phyloP scores from a whole-genome alignment of 805 yeast species.

The Candida berthetii region DNA sequence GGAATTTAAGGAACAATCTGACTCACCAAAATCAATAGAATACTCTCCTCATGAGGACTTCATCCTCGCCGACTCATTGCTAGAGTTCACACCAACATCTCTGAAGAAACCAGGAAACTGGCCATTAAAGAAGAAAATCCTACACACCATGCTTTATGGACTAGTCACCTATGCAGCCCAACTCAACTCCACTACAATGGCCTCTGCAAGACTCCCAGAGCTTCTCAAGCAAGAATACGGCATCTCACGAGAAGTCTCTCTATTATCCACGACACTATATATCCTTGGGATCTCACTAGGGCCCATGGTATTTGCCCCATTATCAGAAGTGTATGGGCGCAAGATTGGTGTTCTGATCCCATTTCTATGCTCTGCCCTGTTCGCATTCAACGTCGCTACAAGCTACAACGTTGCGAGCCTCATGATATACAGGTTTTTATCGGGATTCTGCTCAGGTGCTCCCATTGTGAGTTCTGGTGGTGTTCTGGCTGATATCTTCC shows the following conservation, averaged over 20 bases:
- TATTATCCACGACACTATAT: constrained; percentile 50
- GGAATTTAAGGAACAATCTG: no score
- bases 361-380: constrained; percentile 28
- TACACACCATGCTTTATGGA: constrained; percentile 33
- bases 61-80: no score
- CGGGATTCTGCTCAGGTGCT: constrained; percentile 56
- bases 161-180: constrained; percentile 38
- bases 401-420: constrained; percentile 45
- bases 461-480: constrained; percentile 59
- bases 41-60: no score
- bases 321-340: constrained; percentile 36
- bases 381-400: constrained; percentile 45
- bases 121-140: constrained; percentile 24
- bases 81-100: no score
- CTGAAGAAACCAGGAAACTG: constrained; percentile 29
- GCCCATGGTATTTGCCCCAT: constrained; percentile 50
- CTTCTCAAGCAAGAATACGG: constrained; percentile 30
- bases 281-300: constrained; percentile 66
- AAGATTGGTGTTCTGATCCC: constrained; percentile 38
- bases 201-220: constrained; percentile 29
- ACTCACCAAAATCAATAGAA: no score
- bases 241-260: constrained; percentile 38
- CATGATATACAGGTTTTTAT: constrained; percentile 47
- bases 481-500: constrained; percentile 42
- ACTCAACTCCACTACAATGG: constrained; percentile 43